These are phyloP conservation scores for Musa itinerans DNA, from an alignment of 176 grass and related monocot genomes.

Conservation along the genomic window DNA sequence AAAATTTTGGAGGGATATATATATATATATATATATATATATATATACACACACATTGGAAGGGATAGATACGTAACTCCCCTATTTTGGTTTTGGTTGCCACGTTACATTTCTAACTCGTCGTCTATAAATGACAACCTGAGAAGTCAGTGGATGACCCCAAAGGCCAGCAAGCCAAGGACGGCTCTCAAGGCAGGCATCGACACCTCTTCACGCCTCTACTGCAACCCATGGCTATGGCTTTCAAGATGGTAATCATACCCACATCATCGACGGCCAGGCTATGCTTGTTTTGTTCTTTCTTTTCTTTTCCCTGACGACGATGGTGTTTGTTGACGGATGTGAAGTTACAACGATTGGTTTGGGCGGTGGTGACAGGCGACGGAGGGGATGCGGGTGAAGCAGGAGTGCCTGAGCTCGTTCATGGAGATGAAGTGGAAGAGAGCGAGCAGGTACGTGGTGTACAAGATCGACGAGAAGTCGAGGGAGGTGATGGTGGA, in stretches of 20 bases:
- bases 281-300: neutral
- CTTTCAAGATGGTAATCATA: constrained; percentile 81
- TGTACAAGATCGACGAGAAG: constrained; percentile 95
- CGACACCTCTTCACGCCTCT: neutral
- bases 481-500: constrained; percentile 82
- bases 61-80: neutral
- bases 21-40: no score
- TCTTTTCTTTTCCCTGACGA: neutral
- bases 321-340: neutral
- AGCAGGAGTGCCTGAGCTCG: constrained; percentile 82
- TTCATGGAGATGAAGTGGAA: constrained; percentile 99
- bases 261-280: neutral
- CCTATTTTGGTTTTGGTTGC: neutral
- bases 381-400: constrained; percentile 84
- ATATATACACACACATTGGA: no score
- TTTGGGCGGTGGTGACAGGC: constrained; percentile 25
- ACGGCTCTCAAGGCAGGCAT: neutral
- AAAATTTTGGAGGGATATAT: no score
- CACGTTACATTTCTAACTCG: neutral
- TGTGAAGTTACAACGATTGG: neutral
- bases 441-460: constrained; percentile 74
- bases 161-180: neutral
- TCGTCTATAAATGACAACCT: neutral
- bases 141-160: neutral
- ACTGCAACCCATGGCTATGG: constrained; percentile 73